phyloP scores from a whole-genome alignment of 1,284 basidiomycete genomes.

The Schizopora paradoxa region DNA sequence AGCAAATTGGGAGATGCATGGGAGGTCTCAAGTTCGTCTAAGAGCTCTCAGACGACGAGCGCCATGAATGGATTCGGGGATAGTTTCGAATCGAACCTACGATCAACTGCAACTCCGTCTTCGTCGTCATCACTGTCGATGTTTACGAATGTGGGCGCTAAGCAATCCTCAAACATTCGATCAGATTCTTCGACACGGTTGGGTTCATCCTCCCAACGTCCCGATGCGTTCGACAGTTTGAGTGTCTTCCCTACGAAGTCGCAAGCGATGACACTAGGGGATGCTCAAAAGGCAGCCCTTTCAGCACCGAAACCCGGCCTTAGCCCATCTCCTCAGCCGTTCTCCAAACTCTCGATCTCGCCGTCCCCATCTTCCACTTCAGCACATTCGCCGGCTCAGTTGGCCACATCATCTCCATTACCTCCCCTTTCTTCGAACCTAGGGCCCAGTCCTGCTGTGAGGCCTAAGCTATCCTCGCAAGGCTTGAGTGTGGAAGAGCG shows the following conservation, averaged over 20 bases:
- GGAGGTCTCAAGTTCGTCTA: slow-evolving; percentile 8
- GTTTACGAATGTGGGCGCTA: slow-evolving; percentile 48
- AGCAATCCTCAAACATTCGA: too few relatives aligned
- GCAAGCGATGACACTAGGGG: slow-evolving; percentile 63
- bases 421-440: slow-evolving; percentile 3
- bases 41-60: slow-evolving; percentile 1
- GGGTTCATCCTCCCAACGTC: slow-evolving; percentile 21
- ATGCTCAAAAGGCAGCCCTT: slow-evolving; percentile 49
- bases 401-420: slow-evolving; percentile 5
- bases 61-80: slow-evolving; percentile 21
- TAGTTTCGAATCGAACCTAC: slow-evolving; percentile 21
- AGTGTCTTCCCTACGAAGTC: slow-evolving; percentile 44
- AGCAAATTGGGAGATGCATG: slow-evolving; percentile 16
- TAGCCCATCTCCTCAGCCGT: slow-evolving; percentile 21
- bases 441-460: slow-evolving; percentile 8
- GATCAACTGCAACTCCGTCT: slow-evolving; percentile 23
- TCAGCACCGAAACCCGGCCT: slow-evolving; percentile 24
- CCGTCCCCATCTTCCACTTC: slow-evolving; percentile 40
- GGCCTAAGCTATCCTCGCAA: slow-evolving; percentile 25
- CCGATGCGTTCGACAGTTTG: slow-evolving; percentile 74
- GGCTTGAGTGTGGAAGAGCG: slow-evolving; percentile 54
- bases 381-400: slow-evolving; percentile 10
- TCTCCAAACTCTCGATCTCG: slow-evolving; percentile 24
- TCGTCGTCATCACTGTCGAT: slow-evolving; percentile 38
- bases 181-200: not conserved